Percentiles rank a stretch among this genome's conserved stretches.
Evolutionary conservation across 2,329 filamentous ascomycete genomes (phyloP).

Genomic region (Aspergillus sp.): DNA sequence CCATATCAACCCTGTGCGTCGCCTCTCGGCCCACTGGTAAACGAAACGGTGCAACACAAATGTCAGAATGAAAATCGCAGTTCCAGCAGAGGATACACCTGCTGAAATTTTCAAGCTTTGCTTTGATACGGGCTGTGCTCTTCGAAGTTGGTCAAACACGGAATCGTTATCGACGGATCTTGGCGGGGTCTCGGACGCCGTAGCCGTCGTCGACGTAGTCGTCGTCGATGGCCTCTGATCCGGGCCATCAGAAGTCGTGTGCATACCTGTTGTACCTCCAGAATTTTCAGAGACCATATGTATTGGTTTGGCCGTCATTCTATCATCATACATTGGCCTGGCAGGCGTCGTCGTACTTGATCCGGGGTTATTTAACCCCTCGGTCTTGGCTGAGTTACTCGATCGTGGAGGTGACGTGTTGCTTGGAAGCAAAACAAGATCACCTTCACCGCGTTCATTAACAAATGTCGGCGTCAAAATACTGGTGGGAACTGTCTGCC

Average conservation of each 20-base stretch:
- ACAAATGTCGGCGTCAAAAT: too few species aligned
- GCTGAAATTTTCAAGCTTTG: neutral
- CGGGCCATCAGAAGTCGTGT: neutral
- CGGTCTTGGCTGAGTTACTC: conserved; percentile 1
- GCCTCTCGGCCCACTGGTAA: neutral
- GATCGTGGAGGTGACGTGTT: conserved; percentile 1
- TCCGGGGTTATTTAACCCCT: conserved; percentile 5
- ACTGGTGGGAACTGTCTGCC: too few species aligned
- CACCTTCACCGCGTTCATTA: neutral
- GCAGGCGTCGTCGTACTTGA: neutral
- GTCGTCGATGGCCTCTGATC: conserved; percentile 2
- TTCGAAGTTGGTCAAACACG: conserved; percentile 2
- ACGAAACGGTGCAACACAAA: conserved; percentile 3
- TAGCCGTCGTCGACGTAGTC: neutral
- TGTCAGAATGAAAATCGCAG: conserved; percentile 3
- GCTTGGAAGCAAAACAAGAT: conserved; percentile 1
- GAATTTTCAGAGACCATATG: too few species aligned
- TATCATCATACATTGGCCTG: neutral
- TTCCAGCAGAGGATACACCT: neutral
- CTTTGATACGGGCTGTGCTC: conserved; percentile 1
- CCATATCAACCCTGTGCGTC: conserved; percentile 5
- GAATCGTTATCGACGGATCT: conserved; percentile 3
- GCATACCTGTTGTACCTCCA: neutral
- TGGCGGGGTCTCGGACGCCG: neutral
- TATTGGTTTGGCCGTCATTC: neutral